Evolutionary conservation across 2,329 filamentous ascomycete genomes (phyloP), one percentile per base, ranked within the genome.

Genomic region (Trichoderma endophyticum): DNA sequence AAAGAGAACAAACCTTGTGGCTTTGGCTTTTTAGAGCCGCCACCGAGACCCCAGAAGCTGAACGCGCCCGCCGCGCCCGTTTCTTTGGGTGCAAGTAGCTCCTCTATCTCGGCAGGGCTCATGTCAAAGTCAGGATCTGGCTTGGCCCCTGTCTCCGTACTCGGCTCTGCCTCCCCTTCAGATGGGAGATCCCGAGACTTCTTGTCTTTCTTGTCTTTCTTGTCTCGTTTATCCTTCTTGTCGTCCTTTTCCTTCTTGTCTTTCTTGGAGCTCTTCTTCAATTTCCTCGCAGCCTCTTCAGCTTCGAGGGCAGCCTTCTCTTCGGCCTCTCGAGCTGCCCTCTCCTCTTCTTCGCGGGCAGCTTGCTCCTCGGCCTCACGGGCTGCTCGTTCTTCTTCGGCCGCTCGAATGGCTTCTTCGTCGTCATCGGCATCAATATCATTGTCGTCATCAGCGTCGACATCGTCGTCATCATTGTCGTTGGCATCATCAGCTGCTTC

Each of bases 1-100:
- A 32, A 77, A 77, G 18, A 26, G 72, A 73, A 79, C 77, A 75
- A 76, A 82, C 81, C 83, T 81, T 84, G 84, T 76, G 82, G 83
- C 66, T 75, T 77, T 15, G 78, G 72, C 74, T 85, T 87, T 77
- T 85, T 87, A 24, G 48, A 21, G 72, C 82, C 77, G 71, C 82
- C 78, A 24, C 83, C 81, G 72, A 80, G 66, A 6, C 87, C 86
- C 88, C 88, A 90, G 81, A 89, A 89, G 75, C 84, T 84, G 78
- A 89, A 90, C 0, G 85, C 78, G 71, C 85, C 83, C 56, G 76
- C 77, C 71, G 82, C 79, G 59, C 75, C 75, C 70, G 79, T 78
- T 61, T 79, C 77, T 56, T 77, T 76, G 7, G 77, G 75, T 7
- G 79, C 77, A 39, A 85, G 77, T 21, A 86, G 78, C 74, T 84